Evolutionary conservation across 2,329 filamentous ascomycete genomes (phyloP).

Genomic region (Cladosporium sp.): DNA sequence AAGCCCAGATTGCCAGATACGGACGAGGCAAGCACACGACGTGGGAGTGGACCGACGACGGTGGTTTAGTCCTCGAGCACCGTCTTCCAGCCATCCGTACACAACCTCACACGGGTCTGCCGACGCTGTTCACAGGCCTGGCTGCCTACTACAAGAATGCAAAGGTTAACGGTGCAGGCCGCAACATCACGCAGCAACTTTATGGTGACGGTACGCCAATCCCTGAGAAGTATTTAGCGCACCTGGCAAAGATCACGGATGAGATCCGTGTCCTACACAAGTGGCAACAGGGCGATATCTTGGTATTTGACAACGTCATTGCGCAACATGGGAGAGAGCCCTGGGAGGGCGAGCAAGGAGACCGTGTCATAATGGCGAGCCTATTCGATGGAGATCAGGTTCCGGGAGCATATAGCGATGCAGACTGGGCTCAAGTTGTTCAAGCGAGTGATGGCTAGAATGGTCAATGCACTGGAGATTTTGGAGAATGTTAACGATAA

Average conservation of each 20-base stretch:
- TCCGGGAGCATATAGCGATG: constrained; percentile 47
- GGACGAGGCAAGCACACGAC: constrained; percentile 50
- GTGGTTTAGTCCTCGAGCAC: constrained; percentile 47
- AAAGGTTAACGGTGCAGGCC: constrained; percentile 32
- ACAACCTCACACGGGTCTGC: constrained; percentile 49
- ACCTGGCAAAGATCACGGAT: constrained; percentile 50
- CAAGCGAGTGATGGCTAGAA: constrained; percentile 44
- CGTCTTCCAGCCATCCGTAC: constrained; percentile 51
- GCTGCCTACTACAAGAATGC: constrained; percentile 49
- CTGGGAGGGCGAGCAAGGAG: constrained; percentile 50
- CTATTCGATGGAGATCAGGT: constrained; percentile 51
- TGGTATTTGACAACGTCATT: constrained; percentile 54
- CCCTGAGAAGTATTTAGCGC: constrained; percentile 48
- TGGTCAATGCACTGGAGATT: neutral
- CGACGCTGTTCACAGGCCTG: constrained; percentile 51
- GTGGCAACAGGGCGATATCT: constrained; percentile 52
- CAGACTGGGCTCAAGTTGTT: constrained; percentile 51
- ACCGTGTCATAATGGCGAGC: constrained; percentile 52
- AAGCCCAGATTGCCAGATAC: constrained; percentile 53
- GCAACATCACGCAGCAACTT: constrained; percentile 43
- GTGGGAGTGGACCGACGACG: constrained; percentile 52
- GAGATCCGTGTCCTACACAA: constrained; percentile 53
- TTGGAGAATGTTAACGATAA: neutral
- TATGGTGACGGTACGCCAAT: constrained; percentile 53
- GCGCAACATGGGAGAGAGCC: constrained; percentile 54